Evolutionary conservation across 306 rosid species (phyloP).

Genomic region (Astragalus glycyphyllos): DNA sequence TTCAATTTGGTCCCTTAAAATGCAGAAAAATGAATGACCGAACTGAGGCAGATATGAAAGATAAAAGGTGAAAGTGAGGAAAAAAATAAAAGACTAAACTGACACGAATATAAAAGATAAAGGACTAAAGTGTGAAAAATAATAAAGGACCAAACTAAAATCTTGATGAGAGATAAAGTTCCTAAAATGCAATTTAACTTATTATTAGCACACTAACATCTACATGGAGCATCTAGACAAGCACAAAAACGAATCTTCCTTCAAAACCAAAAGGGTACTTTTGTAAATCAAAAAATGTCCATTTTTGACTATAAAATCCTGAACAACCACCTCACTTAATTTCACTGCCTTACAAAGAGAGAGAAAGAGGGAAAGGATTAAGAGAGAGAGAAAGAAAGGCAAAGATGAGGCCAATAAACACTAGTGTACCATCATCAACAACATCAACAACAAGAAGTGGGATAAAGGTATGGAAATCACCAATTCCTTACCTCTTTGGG

Average conservation of each 20-base stretch:
- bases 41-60: no score
- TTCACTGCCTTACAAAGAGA: slow-evolving; percentile 17
- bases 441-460: slow-evolving; percentile 25
- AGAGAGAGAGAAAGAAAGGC: neutral
- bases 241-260: slow-evolving; percentile 56
- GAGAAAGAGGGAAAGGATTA: neutral
- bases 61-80: no score
- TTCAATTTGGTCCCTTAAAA: no score
- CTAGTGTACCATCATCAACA: slow-evolving; percentile 44
- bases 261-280: slow-evolving; percentile 51
- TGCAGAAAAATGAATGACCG: no score
- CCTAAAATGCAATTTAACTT: no score
- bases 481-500: slow-evolving; percentile 85
- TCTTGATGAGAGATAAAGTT: no score
- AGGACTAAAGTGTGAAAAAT: no score
- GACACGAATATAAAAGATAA: no score
- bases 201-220: slow-evolving; percentile 18
- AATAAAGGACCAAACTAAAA: no score
- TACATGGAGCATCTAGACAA: slow-evolving; percentile 51
- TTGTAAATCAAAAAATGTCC: slow-evolving; percentile 46
- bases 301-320: slow-evolving; percentile 54
- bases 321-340: slow-evolving; percentile 38
- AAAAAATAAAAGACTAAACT: no score
- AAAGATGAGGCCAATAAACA: slow-evolving; percentile 47
- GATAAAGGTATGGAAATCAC: slow-evolving; percentile 65